These are phyloP conservation scores for Sordaria brevicollis DNA, from an alignment of 495 filamentous ascomycete genomes.

Conservation along the genomic window DNA sequence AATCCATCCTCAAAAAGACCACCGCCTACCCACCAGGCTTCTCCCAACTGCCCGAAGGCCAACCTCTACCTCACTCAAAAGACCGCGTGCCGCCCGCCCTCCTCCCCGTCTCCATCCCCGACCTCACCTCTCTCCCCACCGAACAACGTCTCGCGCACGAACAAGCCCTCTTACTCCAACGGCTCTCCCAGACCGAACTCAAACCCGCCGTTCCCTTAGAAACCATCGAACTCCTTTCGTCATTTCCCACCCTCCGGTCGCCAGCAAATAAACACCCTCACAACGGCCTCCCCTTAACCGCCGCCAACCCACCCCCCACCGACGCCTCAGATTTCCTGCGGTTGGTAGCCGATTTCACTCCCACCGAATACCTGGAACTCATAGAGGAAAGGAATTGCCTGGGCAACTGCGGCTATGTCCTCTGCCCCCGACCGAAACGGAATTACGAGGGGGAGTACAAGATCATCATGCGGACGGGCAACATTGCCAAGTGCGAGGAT, in stretches of 20 bases:
- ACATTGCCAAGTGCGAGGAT: constrained; percentile 46
- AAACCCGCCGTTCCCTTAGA: constrained; percentile 40
- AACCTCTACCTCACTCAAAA: background rate
- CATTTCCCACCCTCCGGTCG: constrained; percentile 49
- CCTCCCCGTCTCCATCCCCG: constrained; percentile 13
- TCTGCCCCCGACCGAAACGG: constrained; percentile 43
- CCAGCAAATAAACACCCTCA: background rate
- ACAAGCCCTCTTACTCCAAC: constrained; percentile 70
- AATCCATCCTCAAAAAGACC: constrained; percentile 48
- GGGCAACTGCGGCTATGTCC: constrained; percentile 66
- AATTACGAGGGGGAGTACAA: constrained; percentile 8
- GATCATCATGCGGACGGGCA: constrained; percentile 1
- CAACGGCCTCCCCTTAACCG: constrained; percentile 33
- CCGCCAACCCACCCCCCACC: constrained; percentile 44
- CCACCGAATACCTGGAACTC: constrained; percentile 74
- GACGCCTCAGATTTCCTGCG: constrained; percentile 50
- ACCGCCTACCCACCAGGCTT: constrained; percentile 4
- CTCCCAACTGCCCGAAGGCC: background rate
- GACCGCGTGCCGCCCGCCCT: constrained; percentile 15
- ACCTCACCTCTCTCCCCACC: constrained; percentile 6
- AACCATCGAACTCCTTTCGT: constrained; percentile 57
- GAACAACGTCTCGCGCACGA: constrained; percentile 21
- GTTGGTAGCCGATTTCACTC: constrained; percentile 61
- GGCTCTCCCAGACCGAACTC: constrained; percentile 51
- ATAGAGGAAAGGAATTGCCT: constrained; percentile 79